Conservation (phyloP, 495 filamentous ascomycete species). For the Penicillium roqueforti region DNA sequence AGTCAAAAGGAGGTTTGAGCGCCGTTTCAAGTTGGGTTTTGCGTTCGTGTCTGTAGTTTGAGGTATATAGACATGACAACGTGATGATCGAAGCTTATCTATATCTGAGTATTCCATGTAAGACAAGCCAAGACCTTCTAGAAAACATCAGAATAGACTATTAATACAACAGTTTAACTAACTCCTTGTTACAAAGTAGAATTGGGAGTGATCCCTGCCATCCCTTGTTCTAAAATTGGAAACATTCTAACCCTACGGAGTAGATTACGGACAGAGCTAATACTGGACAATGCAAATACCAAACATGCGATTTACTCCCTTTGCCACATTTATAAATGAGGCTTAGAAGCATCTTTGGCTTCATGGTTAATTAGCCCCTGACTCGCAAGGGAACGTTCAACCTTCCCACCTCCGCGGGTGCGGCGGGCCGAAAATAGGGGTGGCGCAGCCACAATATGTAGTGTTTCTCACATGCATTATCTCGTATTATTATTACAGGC, state of each 20-base stretch:
- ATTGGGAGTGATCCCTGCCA: neutral
- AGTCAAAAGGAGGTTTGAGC: neutral
- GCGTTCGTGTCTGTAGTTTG: neutral
- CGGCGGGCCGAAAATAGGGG: neutral
- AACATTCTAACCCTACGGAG: neutral
- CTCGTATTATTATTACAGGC: neutral
- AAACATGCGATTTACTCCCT: neutral
- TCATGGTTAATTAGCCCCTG: neutral
- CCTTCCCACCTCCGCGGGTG: neutral
- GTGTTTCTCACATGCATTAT: no score
- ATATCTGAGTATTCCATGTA: neutral
- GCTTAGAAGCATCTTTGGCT: neutral
- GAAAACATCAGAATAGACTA: neutral
- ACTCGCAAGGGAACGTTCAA: neutral
- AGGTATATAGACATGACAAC: neutral
- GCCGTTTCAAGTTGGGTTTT: neutral
- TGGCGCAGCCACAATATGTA: neutral
- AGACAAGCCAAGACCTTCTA: conserved; percentile 3
- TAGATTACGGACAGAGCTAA: neutral
- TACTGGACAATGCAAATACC: neutral
- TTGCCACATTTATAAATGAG: neutral
- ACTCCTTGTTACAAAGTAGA: neutral
- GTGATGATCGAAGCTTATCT: neutral
- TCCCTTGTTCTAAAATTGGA: neutral
- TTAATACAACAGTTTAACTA: neutral